Evolutionary conservation across 176 grass and related monocot species (phyloP), one percentile per base, ranked within the genome.

Genomic region (Poa annua): DNA sequence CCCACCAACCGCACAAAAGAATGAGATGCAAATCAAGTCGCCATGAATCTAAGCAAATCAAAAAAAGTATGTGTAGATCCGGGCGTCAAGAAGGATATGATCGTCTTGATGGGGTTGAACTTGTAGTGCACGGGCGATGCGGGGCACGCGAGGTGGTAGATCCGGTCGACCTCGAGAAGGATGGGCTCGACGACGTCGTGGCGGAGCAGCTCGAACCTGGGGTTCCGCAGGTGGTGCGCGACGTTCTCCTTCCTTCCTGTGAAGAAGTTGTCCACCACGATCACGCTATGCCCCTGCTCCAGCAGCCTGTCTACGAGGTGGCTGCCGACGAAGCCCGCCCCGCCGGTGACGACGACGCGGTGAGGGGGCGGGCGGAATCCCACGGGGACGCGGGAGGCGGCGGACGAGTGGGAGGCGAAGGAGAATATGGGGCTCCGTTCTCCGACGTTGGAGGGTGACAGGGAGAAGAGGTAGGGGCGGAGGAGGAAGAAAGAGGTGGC

Each of bases 401-500:
- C 52, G n/a, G 77, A 59, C 21, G 59, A 49, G 68, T 12, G 84
- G 8, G 72, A 10, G 51, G 79, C 36, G 50, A 86, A 90, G 41
- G 85, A 84, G 80, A 92, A 90, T 38, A 90, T 78, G 9, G 86
- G 80, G 55, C 74, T 77, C 26, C 49, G 47, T 4, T 69, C 73
- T 15, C 21, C 11, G 56, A 26, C 36, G 44, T 72, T 74, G 15
- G 83, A 78, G 42, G 87, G 38, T 8, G 88, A 83, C 6, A 86
- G 64, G 15, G 85, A 89, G 64, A 92, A 89, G 64, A 92, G 64
- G 80, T 90, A 96, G 70, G 97, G 97, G 21, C 90, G 91, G 29
- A 99, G 89, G 70, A 99, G 88, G 91, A 99, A 99, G 83, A 96
- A 96, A 50, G 88, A 90, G n/a, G 97, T 92, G 48, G 97, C 97